phyloP scores from a whole-genome alignment of 305 asterid species.

The Fraxinus ornus region DNA sequence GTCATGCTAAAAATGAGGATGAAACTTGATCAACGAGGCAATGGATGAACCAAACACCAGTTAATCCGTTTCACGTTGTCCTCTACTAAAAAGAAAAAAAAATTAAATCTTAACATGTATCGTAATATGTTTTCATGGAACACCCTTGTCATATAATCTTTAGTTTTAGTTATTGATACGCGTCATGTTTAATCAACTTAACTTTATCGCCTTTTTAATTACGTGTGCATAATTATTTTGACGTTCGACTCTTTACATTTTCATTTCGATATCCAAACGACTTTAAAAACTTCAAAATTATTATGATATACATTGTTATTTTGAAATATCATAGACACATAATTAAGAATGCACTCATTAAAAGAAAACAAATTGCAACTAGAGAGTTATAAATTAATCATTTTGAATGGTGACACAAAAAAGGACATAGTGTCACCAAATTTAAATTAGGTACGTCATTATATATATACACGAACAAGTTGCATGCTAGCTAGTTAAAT shows the following conservation, averaged over 20 bases:
- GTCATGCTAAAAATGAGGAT: neutral
- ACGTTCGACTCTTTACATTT: too few relatives aligned
- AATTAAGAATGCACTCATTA: neutral
- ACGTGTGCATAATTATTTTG: neutral
- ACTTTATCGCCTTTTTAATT: too few relatives aligned
- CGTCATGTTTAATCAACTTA: neutral
- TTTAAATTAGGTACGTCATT: too few relatives aligned
- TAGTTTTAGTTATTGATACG: too few relatives aligned
- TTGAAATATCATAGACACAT: neutral
- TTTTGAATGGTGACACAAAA: neutral
- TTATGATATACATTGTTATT: neutral
- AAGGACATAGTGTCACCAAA: neutral
- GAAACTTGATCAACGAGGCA: neutral
- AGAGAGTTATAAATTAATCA: neutral
- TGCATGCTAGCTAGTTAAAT: neutral
- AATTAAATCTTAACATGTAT: too few relatives aligned
- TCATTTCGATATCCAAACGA: neutral
- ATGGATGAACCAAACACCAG: neutral
- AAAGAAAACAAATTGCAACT: neutral
- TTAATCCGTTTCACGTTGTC: too few relatives aligned
- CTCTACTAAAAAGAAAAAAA: too few relatives aligned
- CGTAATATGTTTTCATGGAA: too few relatives aligned
- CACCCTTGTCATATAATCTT: too few relatives aligned
- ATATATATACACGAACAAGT: neutral
- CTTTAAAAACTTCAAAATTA: neutral